Evolutionary conservation across 352 stramenopile species (phyloP).

Genomic region (Phytophthora podocarpi): DNA sequence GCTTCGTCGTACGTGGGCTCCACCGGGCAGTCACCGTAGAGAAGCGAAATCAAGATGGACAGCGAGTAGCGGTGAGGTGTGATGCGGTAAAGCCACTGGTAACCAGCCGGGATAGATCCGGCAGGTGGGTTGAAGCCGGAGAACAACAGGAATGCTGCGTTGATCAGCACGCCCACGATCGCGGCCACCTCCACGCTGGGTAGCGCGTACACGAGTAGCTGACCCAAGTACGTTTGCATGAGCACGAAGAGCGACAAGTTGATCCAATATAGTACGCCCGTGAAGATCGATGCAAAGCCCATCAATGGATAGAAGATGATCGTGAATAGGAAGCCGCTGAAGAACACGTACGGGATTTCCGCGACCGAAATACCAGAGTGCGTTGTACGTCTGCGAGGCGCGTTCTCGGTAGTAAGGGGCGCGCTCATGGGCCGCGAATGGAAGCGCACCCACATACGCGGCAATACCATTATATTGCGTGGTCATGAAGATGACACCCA

Average conservation of each 20-base stretch:
- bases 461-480: slow-evolving; percentile 72
- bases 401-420: slow-evolving; percentile 16
- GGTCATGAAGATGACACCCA: slow-evolving; percentile 85
- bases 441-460: slow-evolving; percentile 13
- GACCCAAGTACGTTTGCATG: slow-evolving; percentile 39
- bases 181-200: slow-evolving; percentile 27
- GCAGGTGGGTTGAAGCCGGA: slow-evolving; percentile 34
- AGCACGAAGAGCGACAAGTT: slow-evolving; percentile 27
- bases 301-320: slow-evolving; percentile 33
- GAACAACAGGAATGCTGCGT: slow-evolving; percentile 35
- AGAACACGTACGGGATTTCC: slow-evolving; percentile 28
- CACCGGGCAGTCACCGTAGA: slow-evolving; percentile 19
- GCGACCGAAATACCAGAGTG: slow-evolving; percentile 19
- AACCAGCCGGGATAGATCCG: slow-evolving; percentile 21
- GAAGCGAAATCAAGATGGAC: slow-evolving; percentile 23
- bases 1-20: slow-evolving; percentile 30
- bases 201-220: slow-evolving; percentile 30
- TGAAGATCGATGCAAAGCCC: slow-evolving; percentile 35
- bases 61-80: slow-evolving; percentile 35
- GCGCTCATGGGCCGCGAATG: slow-evolving; percentile 8
- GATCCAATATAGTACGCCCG: slow-evolving; percentile 21
- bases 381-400: slow-evolving; percentile 16
- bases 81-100: slow-evolving; percentile 36
- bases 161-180: slow-evolving; percentile 32
- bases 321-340: slow-evolving; percentile 28